Base-by-base conservation (phyloP, 257 asterid genomes). In the Fraxinus quadrangulata region DNA sequence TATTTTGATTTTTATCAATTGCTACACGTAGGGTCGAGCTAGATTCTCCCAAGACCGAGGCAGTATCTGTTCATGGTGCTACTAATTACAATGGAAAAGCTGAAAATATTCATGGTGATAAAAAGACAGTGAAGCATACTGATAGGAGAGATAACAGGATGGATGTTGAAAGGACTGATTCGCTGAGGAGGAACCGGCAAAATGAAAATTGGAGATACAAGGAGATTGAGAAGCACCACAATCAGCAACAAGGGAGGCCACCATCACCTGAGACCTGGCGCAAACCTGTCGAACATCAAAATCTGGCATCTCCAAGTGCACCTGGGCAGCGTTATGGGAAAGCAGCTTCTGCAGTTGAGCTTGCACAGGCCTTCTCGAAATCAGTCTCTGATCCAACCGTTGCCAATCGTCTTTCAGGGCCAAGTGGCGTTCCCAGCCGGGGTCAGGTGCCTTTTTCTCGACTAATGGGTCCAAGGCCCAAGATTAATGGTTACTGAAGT, bases 241-340 rank as follows among this genome's bases (percentile, higher is more conserved):
- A 75, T 51, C 94, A 84, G 74, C 96, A 77, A 56, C 90, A 84
- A 80, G 96, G 91, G 42, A 88, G 98, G 85, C 88, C 93, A 23
- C 91, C 89, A 33, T 95, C 99, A 39, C 97, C 99, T 3, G 98
- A 95, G 81, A 91, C 94, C 0, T 95, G 99, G 99, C 96, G 96
- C 78, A 92, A 88, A 82, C 94, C 97, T 8, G 81, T 85, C 6
- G 97, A 89, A 71, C 81, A 77, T 5, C 84, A 82, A 26, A 86
- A 68, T 72, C 87, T 91, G 40, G 85, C 83, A 10, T 73, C 89
- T 19, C 78, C 87, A 1, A 90, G 85, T 77, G 80, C 81, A 78
- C 83, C 86, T 28, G 84, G 85, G 6, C 17, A 70, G 36, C 93
- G 92, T 16, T 83, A 80, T 65, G 95, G 97, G 47, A 95, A 91